phyloP scores from a whole-genome alignment of 1,139 yeast species.

The Tardiomyces digboiensis region DNA sequence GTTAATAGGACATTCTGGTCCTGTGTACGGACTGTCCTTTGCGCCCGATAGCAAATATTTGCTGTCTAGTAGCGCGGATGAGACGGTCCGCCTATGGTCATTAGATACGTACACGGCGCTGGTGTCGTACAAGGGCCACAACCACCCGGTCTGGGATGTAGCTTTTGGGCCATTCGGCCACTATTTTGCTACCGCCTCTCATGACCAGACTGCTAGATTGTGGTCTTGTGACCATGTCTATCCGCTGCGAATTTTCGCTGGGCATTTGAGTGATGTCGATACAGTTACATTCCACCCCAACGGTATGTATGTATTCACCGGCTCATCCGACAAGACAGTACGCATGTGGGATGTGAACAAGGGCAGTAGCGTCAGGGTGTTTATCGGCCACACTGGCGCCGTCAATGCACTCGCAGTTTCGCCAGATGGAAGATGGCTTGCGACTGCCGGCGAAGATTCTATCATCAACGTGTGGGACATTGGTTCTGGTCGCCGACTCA shows the following conservation, averaged over 20 bases:
- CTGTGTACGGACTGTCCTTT: constrained; percentile 84
- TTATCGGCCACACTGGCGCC: constrained; percentile 89
- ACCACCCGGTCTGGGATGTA: constrained; percentile 97
- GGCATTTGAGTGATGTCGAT: constrained; percentile 95
- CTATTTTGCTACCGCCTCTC: constrained; percentile 95
- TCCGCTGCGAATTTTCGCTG: constrained; percentile 93
- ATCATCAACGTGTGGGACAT: constrained; percentile 90
- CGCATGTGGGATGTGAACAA: constrained; percentile 96
- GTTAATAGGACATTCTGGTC: constrained; percentile 87
- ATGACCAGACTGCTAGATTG: constrained; percentile 92
- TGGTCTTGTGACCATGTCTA: constrained; percentile 99
- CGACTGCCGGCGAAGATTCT: constrained; percentile 93
- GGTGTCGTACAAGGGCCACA: constrained; percentile 94
- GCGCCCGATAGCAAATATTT: constrained; percentile 84
- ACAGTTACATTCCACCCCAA: constrained; percentile 95
- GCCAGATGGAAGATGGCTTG: constrained; percentile 96
- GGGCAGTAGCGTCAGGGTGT: constrained; percentile 88
- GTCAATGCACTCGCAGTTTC: constrained; percentile 80
- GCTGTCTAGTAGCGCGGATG: constrained; percentile 82
- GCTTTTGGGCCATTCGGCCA: constrained; percentile 92
- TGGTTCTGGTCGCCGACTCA: constrained; percentile 80
- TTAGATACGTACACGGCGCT: constrained; percentile 82
- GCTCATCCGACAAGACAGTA: constrained; percentile 91
- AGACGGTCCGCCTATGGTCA: constrained; percentile 90
- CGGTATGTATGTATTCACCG: constrained; percentile 88